Percentiles rank a stretch among this genome's conserved stretches.
phyloP scores from a whole-genome alignment of 129 eudicot genomes.

The Saposhnikovia divaricata region DNA sequence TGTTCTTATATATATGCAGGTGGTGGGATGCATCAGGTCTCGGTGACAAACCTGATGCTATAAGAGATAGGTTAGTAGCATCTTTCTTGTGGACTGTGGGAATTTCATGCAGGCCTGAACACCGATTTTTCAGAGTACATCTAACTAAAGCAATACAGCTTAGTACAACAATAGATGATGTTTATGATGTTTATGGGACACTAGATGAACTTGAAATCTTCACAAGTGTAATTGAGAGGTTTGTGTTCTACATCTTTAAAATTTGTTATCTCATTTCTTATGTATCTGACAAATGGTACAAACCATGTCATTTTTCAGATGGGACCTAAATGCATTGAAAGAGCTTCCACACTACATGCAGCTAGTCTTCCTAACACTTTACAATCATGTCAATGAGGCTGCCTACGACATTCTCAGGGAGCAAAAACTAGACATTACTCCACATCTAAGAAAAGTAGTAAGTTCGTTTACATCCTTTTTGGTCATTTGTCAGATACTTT shows the following conservation, averaged over 20 bases:
- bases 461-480: neutral
- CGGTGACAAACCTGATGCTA: neutral
- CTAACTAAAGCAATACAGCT: slow-evolving; percentile 41
- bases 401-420: slow-evolving; percentile 31
- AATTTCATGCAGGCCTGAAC: slow-evolving; percentile 25
- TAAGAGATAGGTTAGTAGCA: slow-evolving; percentile 45
- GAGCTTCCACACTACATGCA: slow-evolving; percentile 56
- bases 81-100: slow-evolving; percentile 53
- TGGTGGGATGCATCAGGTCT: slow-evolving; percentile 37
- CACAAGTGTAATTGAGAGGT: slow-evolving; percentile 50
- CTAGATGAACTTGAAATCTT: slow-evolving; percentile 43
- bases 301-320: slow-evolving; percentile 15
- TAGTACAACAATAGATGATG: slow-evolving; percentile 41
- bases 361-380: slow-evolving; percentile 36
- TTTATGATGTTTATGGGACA: slow-evolving; percentile 43
- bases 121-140: slow-evolving; percentile 23
- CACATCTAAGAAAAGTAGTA: slow-evolving; percentile 31
- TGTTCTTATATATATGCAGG: slow-evolving; percentile 15
- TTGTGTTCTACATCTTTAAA: neutral
- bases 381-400: slow-evolving; percentile 40
- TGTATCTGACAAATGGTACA: no score
- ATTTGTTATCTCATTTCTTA: no score
- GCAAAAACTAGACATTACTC: slow-evolving; percentile 23
- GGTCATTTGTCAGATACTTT: no score
- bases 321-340: slow-evolving; percentile 46